Percentiles rank a stretch among this genome's conserved stretches.
phyloP scores from a whole-genome alignment of 352 stramenopile genomes.

The Globisporangium carolinianum region DNA sequence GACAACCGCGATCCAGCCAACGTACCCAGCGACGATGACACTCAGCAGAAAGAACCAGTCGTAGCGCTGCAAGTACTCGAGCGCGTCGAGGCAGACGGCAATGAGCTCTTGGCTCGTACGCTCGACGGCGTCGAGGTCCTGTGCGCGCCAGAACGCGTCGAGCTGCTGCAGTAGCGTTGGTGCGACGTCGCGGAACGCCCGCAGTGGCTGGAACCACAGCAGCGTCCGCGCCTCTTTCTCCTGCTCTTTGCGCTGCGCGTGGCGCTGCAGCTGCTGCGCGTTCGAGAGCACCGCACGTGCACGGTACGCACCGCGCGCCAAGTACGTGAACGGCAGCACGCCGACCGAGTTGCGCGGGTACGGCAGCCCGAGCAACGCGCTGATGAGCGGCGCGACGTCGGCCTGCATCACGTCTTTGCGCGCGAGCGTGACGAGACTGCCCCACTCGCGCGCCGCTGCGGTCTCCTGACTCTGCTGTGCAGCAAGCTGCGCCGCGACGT shows the following conservation, averaged over 20 bases:
- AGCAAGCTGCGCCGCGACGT: conserved; percentile 50
- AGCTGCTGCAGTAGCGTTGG: conserved; percentile 25
- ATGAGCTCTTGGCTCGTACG: conserved; percentile 57
- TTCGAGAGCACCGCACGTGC: conserved; percentile 66
- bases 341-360: conserved; percentile 83
- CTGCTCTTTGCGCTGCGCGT: conserved; percentile 59
- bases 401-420: conserved; percentile 83
- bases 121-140: conserved; percentile 31
- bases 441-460: conserved; percentile 34
- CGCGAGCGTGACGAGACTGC: conserved; percentile 28
- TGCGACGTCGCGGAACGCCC: conserved; percentile 34
- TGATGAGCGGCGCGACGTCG: conserved; percentile 73
- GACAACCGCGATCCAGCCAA: conserved; percentile 70
- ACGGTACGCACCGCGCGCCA: conserved; percentile 54
- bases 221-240: conserved; percentile 57
- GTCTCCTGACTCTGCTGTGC: conserved; percentile 47
- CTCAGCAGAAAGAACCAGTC: conserved; percentile 79
- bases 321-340: conserved; percentile 64
- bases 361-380: conserved; percentile 56
- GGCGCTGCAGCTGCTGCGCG: conserved; percentile 56
- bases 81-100: conserved; percentile 59
- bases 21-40: conserved; percentile 68
- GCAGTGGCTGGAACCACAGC: conserved; percentile 51
- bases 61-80: conserved; percentile 80
- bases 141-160: conserved; percentile 8